phyloP scores from a whole-genome alignment of 352 stramenopile genomes.

The Pythium apleroticum region DNA sequence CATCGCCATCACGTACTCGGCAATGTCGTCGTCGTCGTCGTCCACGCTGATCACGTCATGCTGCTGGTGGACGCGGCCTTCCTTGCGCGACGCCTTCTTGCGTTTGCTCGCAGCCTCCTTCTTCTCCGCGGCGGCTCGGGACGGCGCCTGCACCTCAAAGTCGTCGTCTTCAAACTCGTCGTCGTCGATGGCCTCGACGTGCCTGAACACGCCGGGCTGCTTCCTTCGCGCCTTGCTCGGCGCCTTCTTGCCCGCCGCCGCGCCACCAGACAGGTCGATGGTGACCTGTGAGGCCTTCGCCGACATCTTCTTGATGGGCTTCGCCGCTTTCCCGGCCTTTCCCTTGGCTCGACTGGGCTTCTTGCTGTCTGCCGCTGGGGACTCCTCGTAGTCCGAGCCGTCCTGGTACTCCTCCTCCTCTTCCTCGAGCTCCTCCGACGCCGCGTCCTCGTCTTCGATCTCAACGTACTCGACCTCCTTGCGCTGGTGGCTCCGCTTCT shows the following conservation, averaged over 20 bases:
- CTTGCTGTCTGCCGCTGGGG: neutral
- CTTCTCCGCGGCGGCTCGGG: neutral
- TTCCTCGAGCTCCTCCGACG: constrained; percentile 5
- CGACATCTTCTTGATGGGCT: constrained; percentile 6
- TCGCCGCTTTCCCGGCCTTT: neutral
- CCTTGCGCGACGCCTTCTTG: constrained; percentile 27
- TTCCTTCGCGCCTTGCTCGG: constrained; percentile 1
- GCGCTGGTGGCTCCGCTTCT: constrained; percentile 10
- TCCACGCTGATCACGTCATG: constrained; percentile 16
- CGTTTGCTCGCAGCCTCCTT: neutral
- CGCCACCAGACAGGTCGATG: constrained; percentile 8
- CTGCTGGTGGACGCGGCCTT: constrained; percentile 18
- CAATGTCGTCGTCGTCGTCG: constrained; percentile 12
- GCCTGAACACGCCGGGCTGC: neutral
- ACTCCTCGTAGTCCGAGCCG: constrained; percentile 17
- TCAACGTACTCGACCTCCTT: constrained; percentile 4
- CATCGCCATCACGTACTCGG: constrained; percentile 10
- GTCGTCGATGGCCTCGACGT: constrained; percentile 14
- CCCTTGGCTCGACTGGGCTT: neutral
- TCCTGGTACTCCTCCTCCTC: constrained; percentile 14
- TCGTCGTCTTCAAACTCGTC: constrained; percentile 21
- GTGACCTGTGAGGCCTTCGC: neutral
- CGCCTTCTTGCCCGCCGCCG: constrained; percentile 1
- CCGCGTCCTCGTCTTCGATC: neutral
- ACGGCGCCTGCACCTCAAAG: constrained; percentile 12